These are phyloP conservation scores for Acanthamoeba culbertsoni DNA, from an alignment of 208 protist species.

Conservation along the genomic window DNA sequence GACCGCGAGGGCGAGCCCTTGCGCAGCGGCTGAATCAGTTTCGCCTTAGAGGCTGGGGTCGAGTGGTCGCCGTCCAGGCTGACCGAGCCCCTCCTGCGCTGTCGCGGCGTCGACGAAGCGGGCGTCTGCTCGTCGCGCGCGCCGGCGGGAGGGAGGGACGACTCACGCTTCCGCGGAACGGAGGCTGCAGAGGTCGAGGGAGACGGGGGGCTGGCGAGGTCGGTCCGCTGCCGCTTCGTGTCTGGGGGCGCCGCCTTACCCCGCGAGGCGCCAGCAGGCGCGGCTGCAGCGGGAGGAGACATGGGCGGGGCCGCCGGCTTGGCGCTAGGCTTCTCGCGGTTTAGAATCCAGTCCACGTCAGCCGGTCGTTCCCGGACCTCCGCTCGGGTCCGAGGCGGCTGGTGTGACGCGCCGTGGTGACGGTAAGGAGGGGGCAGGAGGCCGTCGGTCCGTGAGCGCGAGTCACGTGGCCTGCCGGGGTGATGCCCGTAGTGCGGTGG, in stretches of 20 bases:
- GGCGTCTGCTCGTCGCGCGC: not conserved
- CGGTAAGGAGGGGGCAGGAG: no score
- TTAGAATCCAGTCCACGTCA: conserved; percentile 37
- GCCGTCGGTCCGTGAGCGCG: no score
- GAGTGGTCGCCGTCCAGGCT: not conserved
- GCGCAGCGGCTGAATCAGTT: not conserved
- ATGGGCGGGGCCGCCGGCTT: not conserved
- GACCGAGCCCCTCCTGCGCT: not conserved
- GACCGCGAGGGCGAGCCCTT: not conserved
- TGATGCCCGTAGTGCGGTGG: not conserved
- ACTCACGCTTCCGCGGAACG: not conserved
- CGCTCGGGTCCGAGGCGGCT: not conserved
- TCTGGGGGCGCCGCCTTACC: no score
- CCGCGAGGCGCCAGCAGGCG: not conserved
- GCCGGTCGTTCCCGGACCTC: no score
- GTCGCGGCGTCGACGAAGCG: not conserved
- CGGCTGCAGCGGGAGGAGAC: not conserved
- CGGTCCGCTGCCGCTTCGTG: no score
- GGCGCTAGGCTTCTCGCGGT: not conserved
- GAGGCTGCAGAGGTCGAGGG: not conserved
- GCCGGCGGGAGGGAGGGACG: not conserved
- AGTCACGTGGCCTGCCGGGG: not conserved
- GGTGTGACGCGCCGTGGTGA: no score
- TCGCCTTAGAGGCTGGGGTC: not conserved
- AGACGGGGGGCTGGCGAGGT: not conserved